Evolutionary conservation across 208 protist genomes (phyloP), one percentile per base, ranked within the genome.

Genomic region (Leishmania arabica): DNA sequence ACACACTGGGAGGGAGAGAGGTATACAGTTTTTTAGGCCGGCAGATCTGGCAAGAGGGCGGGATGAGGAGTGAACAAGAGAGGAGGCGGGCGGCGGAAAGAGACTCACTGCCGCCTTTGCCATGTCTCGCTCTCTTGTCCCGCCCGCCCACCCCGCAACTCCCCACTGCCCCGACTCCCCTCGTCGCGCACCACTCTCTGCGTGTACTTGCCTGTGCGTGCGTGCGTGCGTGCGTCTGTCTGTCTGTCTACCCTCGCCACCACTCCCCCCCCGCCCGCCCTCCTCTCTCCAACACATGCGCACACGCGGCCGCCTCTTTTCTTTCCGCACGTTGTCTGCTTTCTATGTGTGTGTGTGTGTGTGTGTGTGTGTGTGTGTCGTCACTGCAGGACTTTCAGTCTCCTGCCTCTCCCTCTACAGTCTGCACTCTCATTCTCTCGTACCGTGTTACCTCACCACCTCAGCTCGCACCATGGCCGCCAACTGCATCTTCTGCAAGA

Each of bases 401-500:
- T 31, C 13, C 56, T 11, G 56, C 27, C 21, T 62, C 27, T 31
- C 17, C 56, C 56, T 31, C 56, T 15, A 24, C 24, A 6, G 17
- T 31, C 27, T 62, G 27, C 7, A 13, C 37, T 24, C 27, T 42
- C 68, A 80, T 47, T 24, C 47, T 3, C 27, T 8, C 7, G 62
- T 53, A 53, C 11, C 37, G 51, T 66, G n/a, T 53, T 53, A 58
- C 58, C 53, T 65, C 45, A 75, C 27, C 68, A 11, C 37, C 6
- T 77, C 27, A 24, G n/a, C 64, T 19, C 75, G 8, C 51, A 42
- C 45, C 1, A 91, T 90, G 88, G 56, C 85, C 9, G 45, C 78
- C 79, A 83, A 62, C 58, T 98, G 95, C 81, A 92, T 98, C 72
- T 98, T 98, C 85, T 98, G 95, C 86, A 95, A 90, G 70, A 97